phyloP scores from a whole-genome alignment of 2,329 filamentous ascomycete genomes.

The Fusarium falciforme region DNA sequence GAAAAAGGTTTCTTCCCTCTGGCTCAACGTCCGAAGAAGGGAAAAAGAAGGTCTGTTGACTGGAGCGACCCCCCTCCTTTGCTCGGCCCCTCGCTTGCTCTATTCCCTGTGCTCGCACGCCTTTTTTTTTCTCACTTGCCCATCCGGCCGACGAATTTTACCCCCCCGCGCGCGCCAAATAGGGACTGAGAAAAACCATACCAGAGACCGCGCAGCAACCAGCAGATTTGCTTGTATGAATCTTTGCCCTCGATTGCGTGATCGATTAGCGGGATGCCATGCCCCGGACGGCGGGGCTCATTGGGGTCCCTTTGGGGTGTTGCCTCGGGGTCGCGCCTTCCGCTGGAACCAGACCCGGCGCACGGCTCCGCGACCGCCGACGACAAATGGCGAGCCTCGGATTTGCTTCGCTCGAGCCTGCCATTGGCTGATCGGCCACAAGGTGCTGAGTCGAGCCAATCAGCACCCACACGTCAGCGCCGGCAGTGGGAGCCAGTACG shows the following conservation, averaged over 20 bases:
- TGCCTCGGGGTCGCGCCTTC: slow-evolving; percentile 37
- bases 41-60: slow-evolving; percentile 35
- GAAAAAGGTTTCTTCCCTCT: slow-evolving; percentile 45
- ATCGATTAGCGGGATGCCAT: slow-evolving; percentile 47
- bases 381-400: slow-evolving; percentile 39
- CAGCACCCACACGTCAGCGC: slow-evolving; percentile 20
- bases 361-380: slow-evolving; percentile 40
- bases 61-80: slow-evolving; percentile 32
- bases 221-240: slow-evolving; percentile 43
- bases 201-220: slow-evolving; percentile 31
- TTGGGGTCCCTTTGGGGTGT: slow-evolving; percentile 28
- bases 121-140: slow-evolving; percentile 33
- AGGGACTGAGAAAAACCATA: slow-evolving; percentile 32
- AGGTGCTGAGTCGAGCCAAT: slow-evolving; percentile 26
- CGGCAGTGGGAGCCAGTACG: slow-evolving; percentile 29
- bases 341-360: slow-evolving; percentile 26
- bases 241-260: slow-evolving; percentile 46
- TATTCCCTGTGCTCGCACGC: slow-evolving; percentile 35
- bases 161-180: slow-evolving; percentile 34
- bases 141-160: slow-evolving; percentile 36
- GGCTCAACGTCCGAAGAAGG: slow-evolving; percentile 37
- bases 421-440: slow-evolving; percentile 15
- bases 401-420: slow-evolving; percentile 36
- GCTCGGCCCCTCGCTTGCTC: slow-evolving; percentile 36
- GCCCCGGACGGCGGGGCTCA: slow-evolving; percentile 45